Evolutionary conservation across 2,329 filamentous ascomycete genomes (phyloP), one percentile per base, ranked within the genome.

Genomic region (Colletotrichum tropicicola): DNA sequence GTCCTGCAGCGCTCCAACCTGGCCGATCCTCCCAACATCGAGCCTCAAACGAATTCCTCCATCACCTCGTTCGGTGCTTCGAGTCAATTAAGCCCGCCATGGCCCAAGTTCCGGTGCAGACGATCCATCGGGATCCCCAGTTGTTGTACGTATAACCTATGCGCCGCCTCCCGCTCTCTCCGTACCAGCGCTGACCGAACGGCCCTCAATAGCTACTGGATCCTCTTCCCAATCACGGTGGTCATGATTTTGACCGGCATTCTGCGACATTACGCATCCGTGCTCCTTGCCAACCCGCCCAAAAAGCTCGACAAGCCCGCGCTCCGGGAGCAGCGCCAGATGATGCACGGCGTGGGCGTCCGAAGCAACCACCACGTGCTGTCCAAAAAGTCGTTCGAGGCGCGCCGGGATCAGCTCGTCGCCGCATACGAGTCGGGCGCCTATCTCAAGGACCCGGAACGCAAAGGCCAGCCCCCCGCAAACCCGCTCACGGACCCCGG

Each of bases 201-300:
- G n/a, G 17, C 35, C 35, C 7, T n/a, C 41, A n/a, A 58, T 73
- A 99, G 96, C 83, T 98, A 98, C 86, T 99, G 96, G 96, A 99
- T 99, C 80, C 86, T 99, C 66, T 91, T 98, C 68, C 96, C 96
- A 68, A 99, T 99, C 78, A 97, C 95, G 48, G 86, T 97, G 73
- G 96, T 99, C 76, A 99, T 99, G 97, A 91, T 99, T 69, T 82
- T 99, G 68, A 99, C 96, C 15, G 96, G 96, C 73, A 90, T 99
- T 61, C 90, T 99, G 62, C 94, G 96, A 70, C 96, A 99, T 83
- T 99, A 98, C 79, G 94, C 93, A 57, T 93, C 92, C 65, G 91
- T 97, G n/a, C 87, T 99, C 63, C 92, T 99, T 81, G 89, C 93
- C 73, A 88, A 88, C 1, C 83, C 92, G 6, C 94, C 96, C 15